Percentiles rank a stretch among this genome's conserved stretches.
Evolutionary conservation across 2,329 filamentous ascomycete genomes (phyloP).

Genomic region (Corniculantispora saksenae): DNA sequence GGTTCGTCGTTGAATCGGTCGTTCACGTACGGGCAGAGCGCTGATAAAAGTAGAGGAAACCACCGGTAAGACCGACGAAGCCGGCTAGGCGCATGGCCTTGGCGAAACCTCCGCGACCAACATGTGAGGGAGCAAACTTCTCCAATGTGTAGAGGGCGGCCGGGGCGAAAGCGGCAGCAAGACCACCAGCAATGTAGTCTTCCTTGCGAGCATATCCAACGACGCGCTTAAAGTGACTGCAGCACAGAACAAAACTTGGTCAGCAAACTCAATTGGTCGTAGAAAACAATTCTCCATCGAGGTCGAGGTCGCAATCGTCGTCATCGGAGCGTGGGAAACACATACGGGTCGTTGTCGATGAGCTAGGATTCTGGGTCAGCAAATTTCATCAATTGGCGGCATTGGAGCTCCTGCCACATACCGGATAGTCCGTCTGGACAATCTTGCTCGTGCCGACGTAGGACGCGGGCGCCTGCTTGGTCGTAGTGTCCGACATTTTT

Average conservation of each 20-base stretch:
- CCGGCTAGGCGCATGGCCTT: conserved; percentile 78
- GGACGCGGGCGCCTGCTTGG: conserved; percentile 37
- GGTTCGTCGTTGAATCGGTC: not conserved
- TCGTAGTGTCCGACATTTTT: conserved; percentile 42
- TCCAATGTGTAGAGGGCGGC: conserved; percentile 77
- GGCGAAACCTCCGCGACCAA: conserved; percentile 79
- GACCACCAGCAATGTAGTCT: conserved; percentile 75
- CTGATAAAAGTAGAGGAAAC: conserved; percentile 84
- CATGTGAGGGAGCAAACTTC: conserved; percentile 79
- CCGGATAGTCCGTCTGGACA: conserved; percentile 81
- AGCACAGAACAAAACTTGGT: conserved; percentile 17
- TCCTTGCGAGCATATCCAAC: conserved; percentile 81
- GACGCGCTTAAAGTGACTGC: conserved; percentile 87
- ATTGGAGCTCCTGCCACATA: conserved; percentile 49
- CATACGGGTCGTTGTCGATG: conserved; percentile 97
- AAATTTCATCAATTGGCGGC: conserved; percentile 27
- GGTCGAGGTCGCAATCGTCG: not conserved
- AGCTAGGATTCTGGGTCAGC: conserved; percentile 60
- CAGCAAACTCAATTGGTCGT: conserved; percentile 23
- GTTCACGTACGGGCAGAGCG: conserved; percentile 73
- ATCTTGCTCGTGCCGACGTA: conserved; percentile 63
- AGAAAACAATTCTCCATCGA: not conserved
- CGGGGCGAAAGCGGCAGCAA: conserved; percentile 71
- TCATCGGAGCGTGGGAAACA: conserved; percentile 23
- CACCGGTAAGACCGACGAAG: conserved; percentile 72